Evolutionary conservation across 2,329 filamentous ascomycete species (phyloP).

Genomic region (Sarocladium brachiariae): DNA sequence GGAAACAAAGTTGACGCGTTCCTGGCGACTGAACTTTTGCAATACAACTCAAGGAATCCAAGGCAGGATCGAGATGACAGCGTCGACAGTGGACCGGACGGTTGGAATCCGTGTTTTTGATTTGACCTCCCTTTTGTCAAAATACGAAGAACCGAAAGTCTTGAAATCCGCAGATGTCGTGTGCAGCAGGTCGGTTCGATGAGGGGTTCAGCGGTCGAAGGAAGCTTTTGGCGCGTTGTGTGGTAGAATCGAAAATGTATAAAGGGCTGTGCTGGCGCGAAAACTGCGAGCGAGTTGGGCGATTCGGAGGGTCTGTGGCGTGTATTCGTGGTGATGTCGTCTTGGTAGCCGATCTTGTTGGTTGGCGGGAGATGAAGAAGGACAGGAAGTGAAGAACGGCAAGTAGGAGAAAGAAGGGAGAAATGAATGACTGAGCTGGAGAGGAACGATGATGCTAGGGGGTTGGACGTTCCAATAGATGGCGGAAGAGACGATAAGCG

Average conservation of each 20-base stretch:
- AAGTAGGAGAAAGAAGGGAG: background rate
- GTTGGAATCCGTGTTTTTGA: no score
- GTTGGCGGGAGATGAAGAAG: background rate
- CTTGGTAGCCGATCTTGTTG: background rate
- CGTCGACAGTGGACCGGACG: no score
- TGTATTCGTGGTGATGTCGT: background rate
- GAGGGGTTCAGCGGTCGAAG: background rate
- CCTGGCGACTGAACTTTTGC: background rate
- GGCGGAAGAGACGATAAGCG: constrained; percentile 3
- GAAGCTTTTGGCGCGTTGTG: constrained; percentile 1
- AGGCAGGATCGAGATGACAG: no score
- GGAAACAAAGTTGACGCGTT: constrained; percentile 4
- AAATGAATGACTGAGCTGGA: constrained; percentile 9
- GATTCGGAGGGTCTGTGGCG: background rate
- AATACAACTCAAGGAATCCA: background rate
- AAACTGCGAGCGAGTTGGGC: background rate
- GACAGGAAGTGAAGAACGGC: background rate
- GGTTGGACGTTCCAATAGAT: constrained; percentile 9
- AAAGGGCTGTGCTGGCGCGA: constrained; percentile 7
- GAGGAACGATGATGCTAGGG: constrained; percentile 7
- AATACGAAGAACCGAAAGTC: no score
- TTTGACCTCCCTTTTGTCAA: no score
- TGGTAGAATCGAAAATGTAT: background rate
- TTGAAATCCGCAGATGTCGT: no score
- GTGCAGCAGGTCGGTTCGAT: background rate